Conservation (phyloP, 768 basidiomycete species). For the Pulveroboletus sp. region DNA sequence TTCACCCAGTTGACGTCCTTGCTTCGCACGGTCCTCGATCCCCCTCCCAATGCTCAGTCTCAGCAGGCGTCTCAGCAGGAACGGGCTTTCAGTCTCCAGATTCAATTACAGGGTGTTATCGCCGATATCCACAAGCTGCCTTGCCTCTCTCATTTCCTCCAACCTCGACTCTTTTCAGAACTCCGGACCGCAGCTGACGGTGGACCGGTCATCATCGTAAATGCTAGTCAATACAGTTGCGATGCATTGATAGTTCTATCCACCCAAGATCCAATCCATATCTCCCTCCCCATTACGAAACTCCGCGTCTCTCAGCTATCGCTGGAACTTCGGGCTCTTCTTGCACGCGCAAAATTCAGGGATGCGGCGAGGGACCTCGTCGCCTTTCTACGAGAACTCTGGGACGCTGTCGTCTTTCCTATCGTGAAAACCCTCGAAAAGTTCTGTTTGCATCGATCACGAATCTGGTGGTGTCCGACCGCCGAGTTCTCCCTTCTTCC, state of each 20-base stretch:
- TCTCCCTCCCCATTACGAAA: neutral
- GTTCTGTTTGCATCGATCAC: neutral
- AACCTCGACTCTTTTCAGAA: slow-evolving; percentile 13
- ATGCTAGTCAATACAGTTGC: slow-evolving; percentile 26
- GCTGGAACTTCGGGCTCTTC: neutral
- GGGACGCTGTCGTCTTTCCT: slow-evolving; percentile 17
- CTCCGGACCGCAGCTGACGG: slow-evolving; percentile 15
- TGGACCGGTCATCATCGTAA: slow-evolving; percentile 35
- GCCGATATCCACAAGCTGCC: slow-evolving; percentile 12
- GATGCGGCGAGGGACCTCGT: neutral
- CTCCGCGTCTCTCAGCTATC: neutral
- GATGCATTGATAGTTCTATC: slow-evolving; percentile 31
- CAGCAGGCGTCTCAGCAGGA: neutral
- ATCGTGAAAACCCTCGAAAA: slow-evolving; percentile 6
- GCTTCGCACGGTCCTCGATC: neutral
- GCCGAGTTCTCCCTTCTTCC: neutral
- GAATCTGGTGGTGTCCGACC: neutral
- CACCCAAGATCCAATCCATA: neutral
- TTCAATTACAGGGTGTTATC: slow-evolving; percentile 6
- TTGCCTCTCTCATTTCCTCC: slow-evolving; percentile 29
- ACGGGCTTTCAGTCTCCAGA: neutral
- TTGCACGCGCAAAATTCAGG: neutral
- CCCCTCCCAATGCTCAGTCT: neutral
- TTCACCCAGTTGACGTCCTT: neutral
- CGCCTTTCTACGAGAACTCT: slow-evolving; percentile 14